A percentile compares a stretch with the other conserved stretches of the same genome.
phyloP scores from a whole-genome alignment of 1,284 basidiomycete species.

The Clitocybe nebularis region DNA sequence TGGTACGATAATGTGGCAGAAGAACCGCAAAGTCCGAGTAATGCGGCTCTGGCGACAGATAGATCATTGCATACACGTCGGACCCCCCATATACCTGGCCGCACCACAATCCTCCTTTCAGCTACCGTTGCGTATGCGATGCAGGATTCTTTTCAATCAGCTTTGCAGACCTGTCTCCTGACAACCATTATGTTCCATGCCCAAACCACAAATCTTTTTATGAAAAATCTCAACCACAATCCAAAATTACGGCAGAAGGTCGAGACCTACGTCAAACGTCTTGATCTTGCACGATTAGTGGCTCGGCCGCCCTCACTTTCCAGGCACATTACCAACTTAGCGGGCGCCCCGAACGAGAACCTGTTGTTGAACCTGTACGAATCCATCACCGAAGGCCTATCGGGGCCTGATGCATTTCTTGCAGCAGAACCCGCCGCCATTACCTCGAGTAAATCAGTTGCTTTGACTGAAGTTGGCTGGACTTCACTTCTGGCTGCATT shows the following conservation, averaged over 20 bases:
- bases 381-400: conserved; percentile 46
- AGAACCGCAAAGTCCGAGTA: conserved; percentile 14
- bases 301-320: conserved; percentile 45
- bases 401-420: conserved; percentile 35
- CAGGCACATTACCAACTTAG: conserved; percentile 45
- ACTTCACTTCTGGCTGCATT: conserved; percentile 59
- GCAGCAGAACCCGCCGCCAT: conserved; percentile 33
- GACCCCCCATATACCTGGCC: conserved; percentile 24
- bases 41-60: conserved; percentile 15
- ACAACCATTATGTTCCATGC: conserved; percentile 34
- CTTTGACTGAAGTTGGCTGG: conserved; percentile 57
- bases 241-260: conserved; percentile 34
- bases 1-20: conserved; percentile 16
- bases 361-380: conserved; percentile 44
- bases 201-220: conserved; percentile 31
- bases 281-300: conserved; percentile 49
- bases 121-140: conserved; percentile 58
- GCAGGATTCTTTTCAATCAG: conserved; percentile 47
- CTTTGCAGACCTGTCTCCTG: conserved; percentile 40
- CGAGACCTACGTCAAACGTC: conserved; percentile 38
- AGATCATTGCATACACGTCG: conserved; percentile 10
- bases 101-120: conserved; percentile 42
- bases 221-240: conserved; percentile 31
- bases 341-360: conserved; percentile 25
- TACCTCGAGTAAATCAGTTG: conserved; percentile 35